A percentile compares a stretch with the other conserved stretches of the same genome.
Evolutionary conservation across 2,329 filamentous ascomycete species (phyloP).

Genomic region (Drechslerella coelobrocha): DNA sequence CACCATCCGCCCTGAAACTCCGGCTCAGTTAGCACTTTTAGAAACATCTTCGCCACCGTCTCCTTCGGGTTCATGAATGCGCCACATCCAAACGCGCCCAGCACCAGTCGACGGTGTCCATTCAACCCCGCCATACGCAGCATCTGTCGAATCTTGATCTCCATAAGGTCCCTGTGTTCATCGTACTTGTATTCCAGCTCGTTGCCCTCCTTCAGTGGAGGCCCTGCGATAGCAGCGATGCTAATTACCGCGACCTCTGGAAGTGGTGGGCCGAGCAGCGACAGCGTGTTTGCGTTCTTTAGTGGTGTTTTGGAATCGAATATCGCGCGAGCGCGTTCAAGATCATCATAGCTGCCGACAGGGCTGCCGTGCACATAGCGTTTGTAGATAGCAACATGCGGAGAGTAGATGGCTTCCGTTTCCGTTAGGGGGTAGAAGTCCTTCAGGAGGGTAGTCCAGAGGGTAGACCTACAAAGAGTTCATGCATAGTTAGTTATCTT

Average conservation of each 20-base stretch:
- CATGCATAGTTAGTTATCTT: slow-evolving; percentile 58
- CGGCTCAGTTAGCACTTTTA: slow-evolving; percentile 66
- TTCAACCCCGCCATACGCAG: slow-evolving; percentile 67
- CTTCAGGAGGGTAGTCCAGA: slow-evolving; percentile 62
- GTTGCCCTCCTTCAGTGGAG: slow-evolving; percentile 55
- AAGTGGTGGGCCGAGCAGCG: slow-evolving; percentile 55
- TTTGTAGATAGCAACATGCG: slow-evolving; percentile 67
- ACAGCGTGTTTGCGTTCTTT: slow-evolving; percentile 42
- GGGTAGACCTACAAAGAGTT: slow-evolving; percentile 58
- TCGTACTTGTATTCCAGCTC: slow-evolving; percentile 54
- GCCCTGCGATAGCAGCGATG: slow-evolving; percentile 65
- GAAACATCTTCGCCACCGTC: slow-evolving; percentile 70
- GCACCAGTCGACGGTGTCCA: slow-evolving; percentile 67
- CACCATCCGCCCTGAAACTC: slow-evolving; percentile 73
- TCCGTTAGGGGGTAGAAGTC: slow-evolving; percentile 65
- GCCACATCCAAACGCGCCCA: slow-evolving; percentile 74
- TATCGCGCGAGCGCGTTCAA: slow-evolving; percentile 54
- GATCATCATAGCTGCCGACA: slow-evolving; percentile 47
- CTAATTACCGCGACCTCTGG: slow-evolving; percentile 68
- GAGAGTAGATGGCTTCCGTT: slow-evolving; percentile 66
- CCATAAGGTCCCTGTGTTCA: slow-evolving; percentile 64
- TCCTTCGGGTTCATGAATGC: slow-evolving; percentile 69
- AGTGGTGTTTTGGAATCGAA: neutral
- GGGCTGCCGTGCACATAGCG: slow-evolving; percentile 48
- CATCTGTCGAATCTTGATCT: slow-evolving; percentile 69